A percentile compares a stretch with the other conserved stretches of the same genome.
phyloP scores from a whole-genome alignment of 2,329 filamentous ascomycete genomes.

The Xylaria sp. region DNA sequence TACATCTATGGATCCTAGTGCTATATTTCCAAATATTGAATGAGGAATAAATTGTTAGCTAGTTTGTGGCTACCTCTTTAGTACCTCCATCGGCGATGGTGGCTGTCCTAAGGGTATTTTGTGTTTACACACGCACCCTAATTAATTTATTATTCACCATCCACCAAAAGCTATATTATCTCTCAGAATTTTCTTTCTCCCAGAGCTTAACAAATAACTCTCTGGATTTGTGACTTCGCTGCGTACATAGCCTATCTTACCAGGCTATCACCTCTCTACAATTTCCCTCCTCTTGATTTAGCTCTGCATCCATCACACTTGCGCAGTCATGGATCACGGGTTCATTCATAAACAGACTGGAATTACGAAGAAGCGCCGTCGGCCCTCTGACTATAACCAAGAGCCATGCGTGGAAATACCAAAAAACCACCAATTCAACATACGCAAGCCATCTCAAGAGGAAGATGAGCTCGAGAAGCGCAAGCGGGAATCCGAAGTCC shows the following conservation, averaged over 20 bases:
- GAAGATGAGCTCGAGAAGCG: constrained; percentile 2
- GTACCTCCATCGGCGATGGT: neutral
- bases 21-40: neutral
- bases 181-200: neutral
- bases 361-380: neutral
- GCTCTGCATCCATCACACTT: neutral
- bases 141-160: neutral
- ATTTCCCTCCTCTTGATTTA: neutral
- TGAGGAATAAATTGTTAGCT: neutral
- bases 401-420: too few species aligned
- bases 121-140: neutral
- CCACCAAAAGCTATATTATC: neutral
- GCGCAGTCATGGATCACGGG: neutral
- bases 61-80: neutral
- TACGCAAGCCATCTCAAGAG: neutral
- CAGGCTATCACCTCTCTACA: neutral
- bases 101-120: neutral
- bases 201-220: neutral
- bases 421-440: neutral
- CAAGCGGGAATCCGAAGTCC: neutral
- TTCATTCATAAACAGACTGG: neutral
- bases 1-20: too few species aligned
- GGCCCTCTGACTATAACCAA: neutral
- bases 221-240: neutral
- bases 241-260: neutral